Base-by-base conservation (phyloP, 1,139 yeast genomes). In the Yamadazyma sp. region DNA sequence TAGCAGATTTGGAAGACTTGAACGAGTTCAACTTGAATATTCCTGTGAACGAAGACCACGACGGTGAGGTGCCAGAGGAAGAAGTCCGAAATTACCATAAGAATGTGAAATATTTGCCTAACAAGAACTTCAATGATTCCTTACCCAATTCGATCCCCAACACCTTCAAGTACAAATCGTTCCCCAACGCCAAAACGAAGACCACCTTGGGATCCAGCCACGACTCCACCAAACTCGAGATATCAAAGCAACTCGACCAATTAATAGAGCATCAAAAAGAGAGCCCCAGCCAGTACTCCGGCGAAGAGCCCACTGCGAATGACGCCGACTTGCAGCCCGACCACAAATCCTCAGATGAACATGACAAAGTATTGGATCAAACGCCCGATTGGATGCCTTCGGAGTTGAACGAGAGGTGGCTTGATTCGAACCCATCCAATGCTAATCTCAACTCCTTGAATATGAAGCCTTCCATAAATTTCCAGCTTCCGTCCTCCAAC, bases 371-470 rank as follows among this genome's bases (percentile, higher is more conserved):
- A 4, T 11, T 42, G 9, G 54, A 62, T 38, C 47, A 53, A 5
- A 69, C 75, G 1, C 75, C 76, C 0, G 65, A 63, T 23, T 71
- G 76, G 77, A 70, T 72, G 75, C 76, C 76, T 0, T 45, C 59
- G 5, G 74, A 59, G 34, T 56, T 72, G 37, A 54, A 56, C 30
- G 74, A 64, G 12, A 60, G 61, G 44, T 71, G 76, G 76, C 54
- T 28, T 20, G 42, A 37, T 5, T 40, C 44, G 3, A 66, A 62
- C 25, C 29, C 31, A 3, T 30, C 24, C 15, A 56, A 62, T 36
- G 24, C 34, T 16, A 28, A 34, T 17, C 36, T 35, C 7, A 46
- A 48, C 8, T 63, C 71, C 2, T 60, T 63, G 22, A 55, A 61
- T 10, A 55, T 48, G 37, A 48, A 51, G 17, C 45, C 54, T 9